A percentile compares a stretch with the other conserved stretches of the same genome.
phyloP scores from a whole-genome alignment of 2,329 filamentous ascomycete species.

The Colletotrichum sidae region DNA sequence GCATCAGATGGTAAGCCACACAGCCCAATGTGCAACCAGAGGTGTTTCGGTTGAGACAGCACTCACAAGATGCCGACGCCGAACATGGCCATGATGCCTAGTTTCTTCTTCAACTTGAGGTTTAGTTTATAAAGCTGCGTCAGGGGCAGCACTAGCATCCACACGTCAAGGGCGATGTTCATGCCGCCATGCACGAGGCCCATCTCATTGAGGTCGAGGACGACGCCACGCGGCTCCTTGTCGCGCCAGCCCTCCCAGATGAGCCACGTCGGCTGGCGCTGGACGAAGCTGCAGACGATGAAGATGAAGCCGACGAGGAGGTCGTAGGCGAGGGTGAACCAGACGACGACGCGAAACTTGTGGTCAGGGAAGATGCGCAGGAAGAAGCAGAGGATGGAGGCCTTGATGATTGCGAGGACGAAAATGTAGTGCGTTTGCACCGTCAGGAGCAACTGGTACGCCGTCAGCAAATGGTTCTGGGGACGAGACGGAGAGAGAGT shows the following conservation, averaged over 20 bases:
- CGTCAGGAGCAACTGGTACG: constrained; percentile 47
- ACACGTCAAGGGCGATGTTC: constrained; percentile 57
- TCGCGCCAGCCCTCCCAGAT: constrained; percentile 52
- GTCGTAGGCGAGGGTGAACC: constrained; percentile 34
- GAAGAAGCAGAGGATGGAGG: constrained; percentile 51
- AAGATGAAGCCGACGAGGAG: constrained; percentile 41
- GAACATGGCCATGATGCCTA: constrained; percentile 51
- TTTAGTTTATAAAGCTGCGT: constrained; percentile 46
- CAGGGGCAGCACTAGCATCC: constrained; percentile 56
- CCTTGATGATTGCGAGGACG: constrained; percentile 48
- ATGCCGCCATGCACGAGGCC: constrained; percentile 54
- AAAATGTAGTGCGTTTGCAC: constrained; percentile 49
- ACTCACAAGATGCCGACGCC: constrained; percentile 42
- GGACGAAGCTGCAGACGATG: constrained; percentile 50
- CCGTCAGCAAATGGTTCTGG: constrained; percentile 41
- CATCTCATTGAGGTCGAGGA: constrained; percentile 48
- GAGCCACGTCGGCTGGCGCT: constrained; percentile 55
- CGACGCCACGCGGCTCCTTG: constrained; percentile 46
- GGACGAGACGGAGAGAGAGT: constrained; percentile 39
- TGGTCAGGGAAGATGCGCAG: constrained; percentile 48
- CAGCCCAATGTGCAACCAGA: no score
- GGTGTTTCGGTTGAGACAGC: no score
- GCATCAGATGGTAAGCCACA: neutral
- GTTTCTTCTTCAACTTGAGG: constrained; percentile 50
- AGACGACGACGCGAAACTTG: constrained; percentile 41